Evolutionary conservation across 139 green algal genomes (phyloP).

Genomic region (Pseudopediastrum boryanum): DNA sequence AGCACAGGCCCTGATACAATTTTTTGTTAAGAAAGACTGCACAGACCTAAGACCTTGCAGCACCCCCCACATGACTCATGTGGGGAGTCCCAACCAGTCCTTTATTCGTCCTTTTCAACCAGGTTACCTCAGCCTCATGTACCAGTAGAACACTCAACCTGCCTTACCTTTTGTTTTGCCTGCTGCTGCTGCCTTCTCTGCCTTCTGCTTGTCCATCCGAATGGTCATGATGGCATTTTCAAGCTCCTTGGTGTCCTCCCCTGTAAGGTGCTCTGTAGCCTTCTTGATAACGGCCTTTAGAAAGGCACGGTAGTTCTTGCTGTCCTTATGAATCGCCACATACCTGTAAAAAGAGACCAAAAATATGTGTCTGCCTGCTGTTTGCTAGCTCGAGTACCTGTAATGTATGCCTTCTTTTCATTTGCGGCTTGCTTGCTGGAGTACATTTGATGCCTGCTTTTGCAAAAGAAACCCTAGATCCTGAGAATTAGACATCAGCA

Average conservation of each 20-base stretch:
- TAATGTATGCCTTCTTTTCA: background rate
- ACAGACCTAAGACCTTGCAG: background rate
- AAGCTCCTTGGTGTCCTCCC: conserved; percentile 75
- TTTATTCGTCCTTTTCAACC: background rate
- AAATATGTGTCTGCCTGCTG: too few relatives aligned
- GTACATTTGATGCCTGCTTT: background rate
- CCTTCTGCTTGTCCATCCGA: conserved; percentile 72
- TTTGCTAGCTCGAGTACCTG: too few relatives aligned
- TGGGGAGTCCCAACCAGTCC: background rate
- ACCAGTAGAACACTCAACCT: too few relatives aligned
- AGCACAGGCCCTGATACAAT: background rate
- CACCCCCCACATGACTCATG: background rate
- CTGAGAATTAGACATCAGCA: background rate
- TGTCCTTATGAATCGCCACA: conserved; percentile 60
- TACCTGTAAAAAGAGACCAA: too few relatives aligned
- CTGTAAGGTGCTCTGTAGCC: conserved; percentile 35
- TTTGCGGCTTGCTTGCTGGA: background rate
- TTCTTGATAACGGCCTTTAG: conserved; percentile 61
- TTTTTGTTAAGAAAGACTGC: background rate
- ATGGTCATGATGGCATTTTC: conserved; percentile 65
- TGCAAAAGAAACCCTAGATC: background rate
- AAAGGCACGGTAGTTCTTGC: conserved; percentile 69
- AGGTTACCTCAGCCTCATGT: too few relatives aligned
- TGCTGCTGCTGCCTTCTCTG: conserved; percentile 60
- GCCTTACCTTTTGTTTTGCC: conserved; percentile 57